phyloP scores from a whole-genome alignment of 2,329 filamentous ascomycete species.

The Pseudomassariella vexata region DNA sequence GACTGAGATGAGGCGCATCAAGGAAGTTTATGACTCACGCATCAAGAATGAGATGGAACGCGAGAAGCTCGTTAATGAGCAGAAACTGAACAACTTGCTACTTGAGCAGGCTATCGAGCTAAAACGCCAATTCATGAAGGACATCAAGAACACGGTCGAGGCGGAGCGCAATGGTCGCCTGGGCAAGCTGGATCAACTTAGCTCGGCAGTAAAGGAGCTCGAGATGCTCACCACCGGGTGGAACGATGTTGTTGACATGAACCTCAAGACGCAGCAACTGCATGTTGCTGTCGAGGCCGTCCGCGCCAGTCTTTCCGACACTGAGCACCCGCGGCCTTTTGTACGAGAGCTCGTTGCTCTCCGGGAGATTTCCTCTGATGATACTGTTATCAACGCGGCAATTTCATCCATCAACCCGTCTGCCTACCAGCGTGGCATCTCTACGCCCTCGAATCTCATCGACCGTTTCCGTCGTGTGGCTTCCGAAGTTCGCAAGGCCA shows the following conservation, averaged over 20 bases:
- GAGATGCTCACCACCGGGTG: constrained; percentile 83
- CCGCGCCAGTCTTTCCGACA: constrained; percentile 72
- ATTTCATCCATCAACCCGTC: constrained; percentile 94
- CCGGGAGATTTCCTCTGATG: constrained; percentile 81
- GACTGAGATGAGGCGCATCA: constrained; percentile 75
- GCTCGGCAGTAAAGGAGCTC: constrained; percentile 70
- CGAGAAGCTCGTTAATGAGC: constrained; percentile 73
- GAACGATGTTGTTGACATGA: constrained; percentile 85
- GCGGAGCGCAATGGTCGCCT: constrained; percentile 81
- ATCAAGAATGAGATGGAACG: constrained; percentile 74
- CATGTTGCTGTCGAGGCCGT: constrained; percentile 95
- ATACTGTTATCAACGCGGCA: constrained; percentile 83
- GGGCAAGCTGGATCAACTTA: constrained; percentile 77
- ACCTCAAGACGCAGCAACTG: constrained; percentile 90
- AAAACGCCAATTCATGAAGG: constrained; percentile 75
- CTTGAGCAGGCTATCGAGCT: constrained; percentile 85
- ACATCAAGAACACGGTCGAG: constrained; percentile 79
- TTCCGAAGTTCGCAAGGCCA: constrained; percentile 87
- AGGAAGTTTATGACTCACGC: constrained; percentile 72
- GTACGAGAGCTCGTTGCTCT: constrained; percentile 88
- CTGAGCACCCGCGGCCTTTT: constrained; percentile 74
- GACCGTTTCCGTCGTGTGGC: constrained; percentile 95
- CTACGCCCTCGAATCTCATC: constrained; percentile 77
- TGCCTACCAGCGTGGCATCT: constrained; percentile 88
- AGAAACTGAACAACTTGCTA: constrained; percentile 77